Percentiles rank a stretch among this genome's conserved stretches.
Conservation (phyloP, 2,329 filamentous ascomycete species). For the Verruconis gallopava region DNA sequence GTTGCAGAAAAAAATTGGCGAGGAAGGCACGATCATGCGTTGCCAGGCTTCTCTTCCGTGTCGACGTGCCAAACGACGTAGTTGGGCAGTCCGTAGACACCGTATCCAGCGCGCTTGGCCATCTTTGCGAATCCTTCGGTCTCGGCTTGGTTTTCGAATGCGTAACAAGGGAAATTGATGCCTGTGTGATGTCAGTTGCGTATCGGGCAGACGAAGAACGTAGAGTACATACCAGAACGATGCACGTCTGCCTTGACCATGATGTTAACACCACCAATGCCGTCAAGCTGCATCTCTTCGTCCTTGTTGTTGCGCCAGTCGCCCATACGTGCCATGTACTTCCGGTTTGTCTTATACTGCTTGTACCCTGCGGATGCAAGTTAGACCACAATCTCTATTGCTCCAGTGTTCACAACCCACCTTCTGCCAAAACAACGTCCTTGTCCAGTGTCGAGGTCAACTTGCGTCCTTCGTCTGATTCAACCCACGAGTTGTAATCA, state of each 20-base stretch:
- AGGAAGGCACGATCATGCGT: constrained; percentile 30
- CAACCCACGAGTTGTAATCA: constrained; percentile 98
- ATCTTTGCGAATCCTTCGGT: constrained; percentile 98
- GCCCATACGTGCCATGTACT: constrained; percentile 81
- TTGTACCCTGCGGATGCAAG: constrained; percentile 59
- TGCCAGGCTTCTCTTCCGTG: constrained; percentile 86
- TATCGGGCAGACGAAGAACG: neutral
- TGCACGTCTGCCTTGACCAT: constrained; percentile 97
- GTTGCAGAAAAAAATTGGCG: neutral
- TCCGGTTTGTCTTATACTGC: constrained; percentile 80
- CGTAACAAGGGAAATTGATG: constrained; percentile 93
- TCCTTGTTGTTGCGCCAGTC: constrained; percentile 89
- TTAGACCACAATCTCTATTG: constrained; percentile 5
- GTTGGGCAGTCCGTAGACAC: constrained; percentile 85
- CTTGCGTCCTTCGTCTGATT: constrained; percentile 72
- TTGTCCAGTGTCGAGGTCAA: constrained; percentile 62
- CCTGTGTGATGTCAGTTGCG: constrained; percentile 36
- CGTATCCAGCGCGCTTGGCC: constrained; percentile 90
- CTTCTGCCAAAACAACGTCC: constrained; percentile 78
- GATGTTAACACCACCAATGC: constrained; percentile 94
- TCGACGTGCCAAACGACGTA: constrained; percentile 99
- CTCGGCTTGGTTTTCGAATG: constrained; percentile 97
- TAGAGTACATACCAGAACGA: constrained; percentile 56
- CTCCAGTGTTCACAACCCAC: constrained; percentile 29
- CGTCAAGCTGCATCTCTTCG: constrained; percentile 82